A percentile compares a stretch with the other conserved stretches of the same genome.
These are phyloP conservation scores for Coniophora puteana DNA, from an alignment of 1,284 basidiomycete species.

Conservation along the genomic window DNA sequence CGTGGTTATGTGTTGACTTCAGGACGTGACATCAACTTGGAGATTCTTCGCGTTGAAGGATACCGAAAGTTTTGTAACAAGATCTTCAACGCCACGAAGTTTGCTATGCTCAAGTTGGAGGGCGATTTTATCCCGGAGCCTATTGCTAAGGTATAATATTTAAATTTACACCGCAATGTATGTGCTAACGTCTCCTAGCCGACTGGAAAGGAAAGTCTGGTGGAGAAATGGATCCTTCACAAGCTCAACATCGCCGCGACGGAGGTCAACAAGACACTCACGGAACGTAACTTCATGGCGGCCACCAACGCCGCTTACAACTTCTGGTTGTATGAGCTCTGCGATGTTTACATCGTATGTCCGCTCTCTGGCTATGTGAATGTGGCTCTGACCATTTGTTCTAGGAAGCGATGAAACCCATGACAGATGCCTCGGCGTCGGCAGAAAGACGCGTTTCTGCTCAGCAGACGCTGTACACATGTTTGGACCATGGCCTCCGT, in stretches of 20 bases:
- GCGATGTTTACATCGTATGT: conserved; percentile 95
- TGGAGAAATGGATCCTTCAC: conserved; percentile 95
- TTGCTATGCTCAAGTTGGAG: conserved; percentile 94
- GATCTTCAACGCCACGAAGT: conserved; percentile 99
- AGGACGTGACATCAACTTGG: conserved; percentile 94
- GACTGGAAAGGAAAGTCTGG: conserved; percentile 86
- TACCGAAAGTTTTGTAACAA: conserved; percentile 99
- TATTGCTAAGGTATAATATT: conserved; percentile 54
- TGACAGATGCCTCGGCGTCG: conserved; percentile 79
- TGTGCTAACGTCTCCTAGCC: conserved; percentile 52
- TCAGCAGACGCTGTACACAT: conserved; percentile 95
- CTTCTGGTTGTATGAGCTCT: conserved; percentile 98
- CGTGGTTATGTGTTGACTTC: conserved; percentile 1
- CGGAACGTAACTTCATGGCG: conserved; percentile 88
- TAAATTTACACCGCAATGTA: too few species aligned
- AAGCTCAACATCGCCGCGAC: conserved; percentile 84
- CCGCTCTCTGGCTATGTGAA: not conserved
- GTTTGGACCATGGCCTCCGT: conserved; percentile 86
- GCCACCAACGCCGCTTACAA: conserved; percentile 87
- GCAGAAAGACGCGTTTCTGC: conserved; percentile 70
- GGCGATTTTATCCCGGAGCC: conserved; percentile 75
- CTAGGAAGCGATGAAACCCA: conserved; percentile 96
- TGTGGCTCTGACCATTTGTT: conserved; percentile 7
- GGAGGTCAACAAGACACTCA: conserved; percentile 75
- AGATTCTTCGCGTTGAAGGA: conserved; percentile 96